Conservation (phyloP, 768 basidiomycete species). For the Chalciporus chontae region DNA sequence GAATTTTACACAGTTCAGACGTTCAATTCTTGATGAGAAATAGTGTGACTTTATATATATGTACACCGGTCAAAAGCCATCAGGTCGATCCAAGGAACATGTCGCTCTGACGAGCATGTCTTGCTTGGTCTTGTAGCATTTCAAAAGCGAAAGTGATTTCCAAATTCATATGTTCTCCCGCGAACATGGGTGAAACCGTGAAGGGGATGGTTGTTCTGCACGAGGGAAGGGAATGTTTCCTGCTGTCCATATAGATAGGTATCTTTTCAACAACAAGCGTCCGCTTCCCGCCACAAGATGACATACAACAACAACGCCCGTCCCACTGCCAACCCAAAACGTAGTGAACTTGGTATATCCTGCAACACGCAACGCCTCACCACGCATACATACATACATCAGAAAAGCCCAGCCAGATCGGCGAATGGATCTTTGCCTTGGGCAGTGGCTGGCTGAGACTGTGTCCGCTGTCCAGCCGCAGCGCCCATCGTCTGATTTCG, state of each 20-base stretch:
- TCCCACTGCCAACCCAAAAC: too few relatives aligned
- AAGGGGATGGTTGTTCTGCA: too few relatives aligned
- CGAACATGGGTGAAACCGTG: too few relatives aligned
- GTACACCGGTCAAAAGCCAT: too few relatives aligned
- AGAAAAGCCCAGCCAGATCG: conserved; percentile 77
- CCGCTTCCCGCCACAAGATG: not conserved
- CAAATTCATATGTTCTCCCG: not conserved
- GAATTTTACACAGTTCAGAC: too few relatives aligned
- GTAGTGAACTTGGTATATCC: not conserved
- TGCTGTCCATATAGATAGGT: not conserved
- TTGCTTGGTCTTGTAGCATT: too few relatives aligned
- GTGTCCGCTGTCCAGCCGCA: conserved; percentile 18
- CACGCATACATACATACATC: conserved; percentile 8
- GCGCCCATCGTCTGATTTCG: conserved; percentile 2
- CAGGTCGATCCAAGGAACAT: too few relatives aligned
- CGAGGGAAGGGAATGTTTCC: not conserved
- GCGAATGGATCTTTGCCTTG: conserved; percentile 78
- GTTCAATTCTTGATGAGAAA: too few relatives aligned
- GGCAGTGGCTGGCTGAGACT: conserved; percentile 20
- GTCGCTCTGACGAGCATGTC: too few relatives aligned
- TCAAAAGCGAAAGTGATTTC: not conserved
- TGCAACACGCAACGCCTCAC: not conserved
- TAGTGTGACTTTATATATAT: too few relatives aligned
- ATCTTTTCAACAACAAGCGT: conserved; percentile 2
- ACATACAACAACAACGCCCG: not conserved